Evolutionary conservation across 495 filamentous ascomycete species (phyloP), one percentile per base, ranked within the genome.

Genomic region (Aspergillus kassunensis): DNA sequence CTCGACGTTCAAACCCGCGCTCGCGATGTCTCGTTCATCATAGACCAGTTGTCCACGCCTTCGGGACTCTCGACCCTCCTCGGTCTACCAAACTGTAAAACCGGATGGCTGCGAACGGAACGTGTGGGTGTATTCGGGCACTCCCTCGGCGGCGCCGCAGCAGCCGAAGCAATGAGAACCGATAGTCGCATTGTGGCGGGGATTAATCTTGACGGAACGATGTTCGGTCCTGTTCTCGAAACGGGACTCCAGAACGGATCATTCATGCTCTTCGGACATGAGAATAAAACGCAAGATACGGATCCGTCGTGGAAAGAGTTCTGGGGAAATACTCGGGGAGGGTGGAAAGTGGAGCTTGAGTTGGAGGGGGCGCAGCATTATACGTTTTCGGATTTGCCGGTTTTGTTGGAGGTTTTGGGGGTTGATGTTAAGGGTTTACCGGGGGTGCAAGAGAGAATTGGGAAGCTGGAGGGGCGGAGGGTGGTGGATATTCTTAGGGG

Each of bases 121-220:
- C 24, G 24, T 27, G 31, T 34, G 11, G 31, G 11, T 34, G 31
- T 34, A 34, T 15, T 75, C 24, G 79, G 80, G 0, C 79, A 83
- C 44, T 81, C 80, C 0, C 60, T 81, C 8, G 79, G 81, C 18
- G 81, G 81, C n/a, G 73, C 76, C 0, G 64, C 79, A 2, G 60
- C 79, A 2, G 69, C 77, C 5, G 50, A 61, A 9, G 62, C 70
- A 3, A 59, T 78, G 54, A 49, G 63, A 9, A 44, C 57, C 8
- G 76, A 81, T 23, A 40, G 51, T 13, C 65, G 72, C 0, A 57
- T 83, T 43, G 39, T 52, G 1, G 79, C 68, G 3, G 81, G 73
- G 2, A 42, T 79, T 5, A 72, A 76, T 49, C 53, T 80, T 30
- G 80, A 81, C 49, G 78, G 80, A 0, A 33, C 52, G 0, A 44